These are phyloP conservation scores for Bryopsis sp. DNA, from an alignment of 139 green algal genomes.

Conservation along the genomic window DNA sequence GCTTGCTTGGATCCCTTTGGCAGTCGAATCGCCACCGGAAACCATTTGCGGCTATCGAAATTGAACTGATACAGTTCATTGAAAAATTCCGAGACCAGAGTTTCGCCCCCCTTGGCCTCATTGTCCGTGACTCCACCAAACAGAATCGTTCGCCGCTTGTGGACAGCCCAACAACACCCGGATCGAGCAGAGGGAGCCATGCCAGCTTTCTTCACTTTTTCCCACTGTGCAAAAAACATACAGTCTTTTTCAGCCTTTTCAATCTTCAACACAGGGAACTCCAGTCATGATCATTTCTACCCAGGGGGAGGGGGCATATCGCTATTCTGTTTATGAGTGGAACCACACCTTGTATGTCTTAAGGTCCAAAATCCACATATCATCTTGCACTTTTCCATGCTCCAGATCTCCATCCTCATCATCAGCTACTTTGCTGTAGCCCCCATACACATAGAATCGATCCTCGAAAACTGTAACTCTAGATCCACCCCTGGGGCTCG, in stretches of 20 bases:
- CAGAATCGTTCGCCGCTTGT: slow-evolving; percentile 61
- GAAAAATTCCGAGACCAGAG: slow-evolving; percentile 47
- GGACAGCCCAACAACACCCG: slow-evolving; percentile 65
- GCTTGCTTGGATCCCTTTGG: slow-evolving; percentile 22
- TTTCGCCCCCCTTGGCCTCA: slow-evolving; percentile 48
- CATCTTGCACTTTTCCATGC: slow-evolving; percentile 64
- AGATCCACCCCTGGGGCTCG: slow-evolving; percentile 40
- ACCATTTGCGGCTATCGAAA: slow-evolving; percentile 61
- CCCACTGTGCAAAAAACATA: slow-evolving; percentile 58
- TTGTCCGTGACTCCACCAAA: slow-evolving; percentile 91
- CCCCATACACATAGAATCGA: slow-evolving; percentile 76
- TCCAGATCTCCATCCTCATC: slow-evolving; percentile 70
- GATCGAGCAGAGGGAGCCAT: slow-evolving; percentile 72
- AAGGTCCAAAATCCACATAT: slow-evolving; percentile 73
- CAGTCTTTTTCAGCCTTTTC: neutral
- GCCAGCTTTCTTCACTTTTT: slow-evolving; percentile 78
- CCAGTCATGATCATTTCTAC: no score
- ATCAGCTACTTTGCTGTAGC: slow-evolving; percentile 70
- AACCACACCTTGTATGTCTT: slow-evolving; percentile 28
- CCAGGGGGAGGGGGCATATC: no score
- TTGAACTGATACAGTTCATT: slow-evolving; percentile 85
- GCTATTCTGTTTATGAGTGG: no score
- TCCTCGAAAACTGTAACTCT: slow-evolving; percentile 60
- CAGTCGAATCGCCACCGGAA: slow-evolving; percentile 43
- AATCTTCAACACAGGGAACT: no score